phyloP scores from a whole-genome alignment of 352 stramenopile species.

The Peronospora farinosa region DNA sequence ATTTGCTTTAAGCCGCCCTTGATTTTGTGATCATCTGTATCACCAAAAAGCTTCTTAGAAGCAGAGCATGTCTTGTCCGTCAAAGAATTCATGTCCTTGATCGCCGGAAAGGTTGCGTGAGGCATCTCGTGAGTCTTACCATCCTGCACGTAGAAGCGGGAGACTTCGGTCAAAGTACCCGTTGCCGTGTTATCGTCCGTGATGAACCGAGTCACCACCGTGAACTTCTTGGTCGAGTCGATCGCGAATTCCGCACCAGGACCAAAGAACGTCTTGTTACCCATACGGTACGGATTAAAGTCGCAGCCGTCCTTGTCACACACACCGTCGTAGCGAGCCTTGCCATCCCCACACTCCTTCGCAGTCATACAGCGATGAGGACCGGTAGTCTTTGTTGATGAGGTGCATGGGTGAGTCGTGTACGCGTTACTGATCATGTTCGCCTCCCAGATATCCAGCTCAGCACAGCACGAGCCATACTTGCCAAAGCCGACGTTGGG shows the following conservation, averaged over 20 bases:
- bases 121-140: constrained; percentile 15
- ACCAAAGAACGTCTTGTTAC: constrained; percentile 27
- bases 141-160: constrained; percentile 19
- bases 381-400: constrained; percentile 4
- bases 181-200: constrained; percentile 20
- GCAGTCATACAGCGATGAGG: constrained; percentile 20
- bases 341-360: constrained; percentile 19
- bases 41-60: constrained; percentile 24
- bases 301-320: constrained; percentile 28
- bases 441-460: constrained; percentile 56
- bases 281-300: constrained; percentile 30
- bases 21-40: constrained; percentile 44
- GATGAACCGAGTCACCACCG: constrained; percentile 26
- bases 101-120: constrained; percentile 7
- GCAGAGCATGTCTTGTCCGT: constrained; percentile 18
- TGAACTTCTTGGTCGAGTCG: constrained; percentile 22
- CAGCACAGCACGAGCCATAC: constrained; percentile 49
- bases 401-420: constrained; percentile 41
- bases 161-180: constrained; percentile 16
- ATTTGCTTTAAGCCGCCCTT: constrained; percentile 33
- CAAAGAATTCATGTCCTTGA: constrained; percentile 22
- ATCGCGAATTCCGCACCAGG: constrained; percentile 15
- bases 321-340: constrained; percentile 16
- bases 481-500: constrained; percentile 32
- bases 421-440: constrained; percentile 41